A percentile compares a stretch with the other conserved stretches of the same genome.
Conservation (phyloP, 2,329 filamentous ascomycete genomes). For the Scedosporium minutisporum region DNA sequence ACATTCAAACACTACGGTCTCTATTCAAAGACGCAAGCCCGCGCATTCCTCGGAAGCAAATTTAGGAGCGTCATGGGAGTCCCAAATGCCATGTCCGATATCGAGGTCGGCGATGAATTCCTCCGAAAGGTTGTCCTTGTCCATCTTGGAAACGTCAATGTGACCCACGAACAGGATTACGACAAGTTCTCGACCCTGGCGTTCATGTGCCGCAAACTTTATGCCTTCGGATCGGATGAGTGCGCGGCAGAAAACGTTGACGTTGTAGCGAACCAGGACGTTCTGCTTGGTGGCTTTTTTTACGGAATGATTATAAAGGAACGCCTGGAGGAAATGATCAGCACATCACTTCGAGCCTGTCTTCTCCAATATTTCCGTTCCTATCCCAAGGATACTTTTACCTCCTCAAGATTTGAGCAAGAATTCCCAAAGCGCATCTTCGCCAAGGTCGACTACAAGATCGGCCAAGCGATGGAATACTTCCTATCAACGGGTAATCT, state of each 20-base stretch:
- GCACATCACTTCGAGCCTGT: constrained; percentile 38
- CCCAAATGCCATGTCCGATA: constrained; percentile 72
- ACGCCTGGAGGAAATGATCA: constrained; percentile 78
- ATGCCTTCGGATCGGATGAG: constrained; percentile 83
- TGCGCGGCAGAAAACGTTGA: constrained; percentile 93
- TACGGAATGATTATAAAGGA: constrained; percentile 97
- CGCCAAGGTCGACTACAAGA: constrained; percentile 73
- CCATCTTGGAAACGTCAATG: constrained; percentile 77
- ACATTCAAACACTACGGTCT: constrained; percentile 88
- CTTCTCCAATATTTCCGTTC: constrained; percentile 49
- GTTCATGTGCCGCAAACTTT: constrained; percentile 95
- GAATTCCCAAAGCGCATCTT: constrained; percentile 76
- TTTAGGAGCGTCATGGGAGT: constrained; percentile 84
- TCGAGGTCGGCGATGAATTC: constrained; percentile 86
- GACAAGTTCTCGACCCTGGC: constrained; percentile 93
- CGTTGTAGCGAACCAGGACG: constrained; percentile 91
- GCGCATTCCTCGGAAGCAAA: constrained; percentile 80
- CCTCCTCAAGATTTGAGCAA: constrained; percentile 64
- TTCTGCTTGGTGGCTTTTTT: constrained; percentile 83
- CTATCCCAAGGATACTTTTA: constrained; percentile 59
- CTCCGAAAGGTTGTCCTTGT: constrained; percentile 82
- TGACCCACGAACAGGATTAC: constrained; percentile 71
- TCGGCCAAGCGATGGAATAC: constrained; percentile 82
- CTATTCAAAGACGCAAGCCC: constrained; percentile 71
- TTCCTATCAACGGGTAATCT: constrained; percentile 95